A percentile compares a stretch with the other conserved stretches of the same genome.
phyloP scores from a whole-genome alignment of 768 basidiomycete species.

The Xerocomellus intermedius region DNA sequence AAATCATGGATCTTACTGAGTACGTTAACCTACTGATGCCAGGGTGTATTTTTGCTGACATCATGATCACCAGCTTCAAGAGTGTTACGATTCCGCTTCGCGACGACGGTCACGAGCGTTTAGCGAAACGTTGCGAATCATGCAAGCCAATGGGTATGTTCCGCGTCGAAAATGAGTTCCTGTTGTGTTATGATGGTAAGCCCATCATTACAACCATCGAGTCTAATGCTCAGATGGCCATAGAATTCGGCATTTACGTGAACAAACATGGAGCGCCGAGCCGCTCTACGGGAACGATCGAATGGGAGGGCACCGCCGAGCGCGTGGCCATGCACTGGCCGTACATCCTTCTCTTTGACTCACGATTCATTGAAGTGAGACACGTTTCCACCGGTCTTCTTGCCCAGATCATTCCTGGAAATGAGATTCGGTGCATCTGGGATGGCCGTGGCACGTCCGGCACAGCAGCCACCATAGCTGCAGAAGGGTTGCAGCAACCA shows the following conservation, averaged over 20 bases:
- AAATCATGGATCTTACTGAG: slow-evolving; percentile 96
- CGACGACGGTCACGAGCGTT: slow-evolving; percentile 65
- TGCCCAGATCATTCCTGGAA: slow-evolving; percentile 78
- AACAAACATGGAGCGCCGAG: slow-evolving; percentile 89
- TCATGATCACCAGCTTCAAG: slow-evolving; percentile 55
- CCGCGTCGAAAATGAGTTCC: slow-evolving; percentile 83
- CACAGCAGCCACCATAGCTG: slow-evolving; percentile 25
- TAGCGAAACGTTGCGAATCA: slow-evolving; percentile 79
- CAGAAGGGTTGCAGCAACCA: slow-evolving; percentile 36
- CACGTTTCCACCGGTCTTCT: slow-evolving; percentile 79
- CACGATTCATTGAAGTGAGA: slow-evolving; percentile 87
- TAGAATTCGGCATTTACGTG: slow-evolving; percentile 91
- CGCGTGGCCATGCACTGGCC: slow-evolving; percentile 87
- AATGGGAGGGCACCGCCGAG: slow-evolving; percentile 94
- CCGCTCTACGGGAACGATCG: slow-evolving; percentile 66
- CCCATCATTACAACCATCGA: not conserved
- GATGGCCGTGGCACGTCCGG: slow-evolving; percentile 63
- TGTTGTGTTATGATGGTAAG: slow-evolving; percentile 84
- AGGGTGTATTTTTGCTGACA: not conserved
- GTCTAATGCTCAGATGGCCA: slow-evolving; percentile 6
- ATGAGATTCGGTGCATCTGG: slow-evolving; percentile 85
- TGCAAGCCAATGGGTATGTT: slow-evolving; percentile 89
- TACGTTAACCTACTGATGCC: slow-evolving; percentile 38
- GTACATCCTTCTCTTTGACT: slow-evolving; percentile 84
- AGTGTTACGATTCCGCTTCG: slow-evolving; percentile 87